Conservation (phyloP, 768 basidiomycete genomes). For the Termitomyces sp. region DNA sequence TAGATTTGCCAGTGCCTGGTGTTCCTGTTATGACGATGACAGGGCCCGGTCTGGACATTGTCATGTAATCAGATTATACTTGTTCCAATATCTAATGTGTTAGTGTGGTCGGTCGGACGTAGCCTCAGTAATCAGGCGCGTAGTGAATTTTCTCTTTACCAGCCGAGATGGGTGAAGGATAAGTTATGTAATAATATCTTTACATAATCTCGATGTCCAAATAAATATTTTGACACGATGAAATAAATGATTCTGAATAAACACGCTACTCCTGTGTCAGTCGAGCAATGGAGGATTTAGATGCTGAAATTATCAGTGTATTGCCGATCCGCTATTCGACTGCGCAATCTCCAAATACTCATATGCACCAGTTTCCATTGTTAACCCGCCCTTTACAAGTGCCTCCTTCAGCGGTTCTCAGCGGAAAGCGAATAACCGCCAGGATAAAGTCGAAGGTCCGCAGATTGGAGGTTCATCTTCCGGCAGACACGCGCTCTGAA, state of each 20-base stretch:
- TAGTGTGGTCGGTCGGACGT: too few relatives aligned
- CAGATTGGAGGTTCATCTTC: slow-evolving; percentile 73
- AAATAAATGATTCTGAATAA: neutral
- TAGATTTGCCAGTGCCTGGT: slow-evolving; percentile 95
- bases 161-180: neutral
- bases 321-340: slow-evolving; percentile 73
- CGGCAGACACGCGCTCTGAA: slow-evolving; percentile 73
- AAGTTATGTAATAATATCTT: neutral
- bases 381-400: slow-evolving; percentile 66
- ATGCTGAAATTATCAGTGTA: slow-evolving; percentile 60
- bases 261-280: too few relatives aligned
- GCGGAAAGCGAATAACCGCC: slow-evolving; percentile 74
- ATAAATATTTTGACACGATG: neutral
- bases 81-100: too few relatives aligned
- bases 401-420: slow-evolving; percentile 66
- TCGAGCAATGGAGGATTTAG: slow-evolving; percentile 20
- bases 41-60: slow-evolving; percentile 29
- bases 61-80: neutral
- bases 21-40: slow-evolving; percentile 87
- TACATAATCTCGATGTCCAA: neutral
- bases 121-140: too few relatives aligned
- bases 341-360: slow-evolving; percentile 53
- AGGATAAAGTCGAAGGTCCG: slow-evolving; percentile 60
- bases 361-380: slow-evolving; percentile 80
- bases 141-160: too few relatives aligned